Evolutionary conservation across 1,284 basidiomycete genomes (phyloP), one percentile per base, ranked within the genome.

Genomic region (Malassezia cuniculi): DNA sequence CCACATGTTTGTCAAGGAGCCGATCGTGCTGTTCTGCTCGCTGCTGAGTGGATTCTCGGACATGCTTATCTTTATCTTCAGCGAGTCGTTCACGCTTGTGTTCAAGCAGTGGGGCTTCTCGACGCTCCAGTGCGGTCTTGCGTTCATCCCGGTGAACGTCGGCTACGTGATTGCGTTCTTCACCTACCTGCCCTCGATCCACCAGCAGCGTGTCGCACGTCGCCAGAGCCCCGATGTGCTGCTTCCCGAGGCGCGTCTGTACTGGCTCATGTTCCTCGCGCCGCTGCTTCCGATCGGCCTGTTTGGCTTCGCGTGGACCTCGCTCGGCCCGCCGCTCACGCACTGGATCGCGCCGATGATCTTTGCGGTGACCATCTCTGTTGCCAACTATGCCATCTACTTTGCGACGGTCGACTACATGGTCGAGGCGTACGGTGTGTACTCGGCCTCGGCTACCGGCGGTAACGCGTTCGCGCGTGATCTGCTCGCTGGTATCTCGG

Each of bases 311-410:
- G 70, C 70, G 0, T 71, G 69, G 68, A 71, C 69, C 2, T 66
- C 60, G 1, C 45, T 68, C 5, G 71, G 71, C 15, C 68, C 68
- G 1, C 52, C 58, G 4, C 37, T 54, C 3, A 54, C 62, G 2
- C 68, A 63, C 37, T 71, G 70, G 70, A 70, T 71, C 28, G 70
- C 60, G 0, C 66, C 69, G 1, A 70, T 71, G 69, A 59, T 72
- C 41, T 69, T 69, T 36, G 56, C 64, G 1, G 52, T 53, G 3
- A 38, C 71, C 28, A 67, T 71, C 29, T 70, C 67, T 11, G 68
- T 71, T 17, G 69, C 69, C 21, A 71, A 71, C 29, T 53, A 51
- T 11, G 34, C 52, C 10, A 54, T 59, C 15, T 62, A 60, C 43
- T 41, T 66, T 50, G 57, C 62, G 0, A 70, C 69, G 0, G 66